Evolutionary conservation across 2,329 filamentous ascomycete genomes (phyloP).

Genomic region (Fusarium temperatum): DNA sequence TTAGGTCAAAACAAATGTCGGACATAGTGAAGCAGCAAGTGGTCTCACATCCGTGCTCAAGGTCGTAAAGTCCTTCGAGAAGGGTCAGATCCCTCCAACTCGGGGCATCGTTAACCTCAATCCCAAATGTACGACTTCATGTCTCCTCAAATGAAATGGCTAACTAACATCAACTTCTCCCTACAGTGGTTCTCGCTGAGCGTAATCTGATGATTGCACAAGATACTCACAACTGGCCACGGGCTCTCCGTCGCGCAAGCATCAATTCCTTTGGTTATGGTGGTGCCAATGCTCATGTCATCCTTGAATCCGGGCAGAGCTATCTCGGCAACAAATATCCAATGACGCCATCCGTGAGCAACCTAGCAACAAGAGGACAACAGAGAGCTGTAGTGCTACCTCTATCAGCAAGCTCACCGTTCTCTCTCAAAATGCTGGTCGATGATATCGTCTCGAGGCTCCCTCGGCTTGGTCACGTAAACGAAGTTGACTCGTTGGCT

Average conservation of each 20-base stretch:
- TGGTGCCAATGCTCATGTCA: not conserved
- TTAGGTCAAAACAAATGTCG: not conserved
- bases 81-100: not conserved
- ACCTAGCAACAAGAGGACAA: rapidly evolving
- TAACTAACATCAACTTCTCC: not conserved
- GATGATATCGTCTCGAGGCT: not conserved
- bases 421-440: not conserved
- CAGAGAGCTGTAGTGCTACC: not conserved
- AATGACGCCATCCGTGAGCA: rapidly evolving
- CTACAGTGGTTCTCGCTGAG: not conserved
- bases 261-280: not conserved
- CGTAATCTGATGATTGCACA: not conserved
- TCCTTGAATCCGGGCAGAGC: not conserved
- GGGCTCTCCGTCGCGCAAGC: not conserved
- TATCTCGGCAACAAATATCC: not conserved
- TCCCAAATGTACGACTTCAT: not conserved
- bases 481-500: not conserved
- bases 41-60: not conserved
- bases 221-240: not conserved
- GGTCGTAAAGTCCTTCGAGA: not conserved
- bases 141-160: rapidly evolving
- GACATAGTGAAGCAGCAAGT: not conserved
- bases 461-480: not conserved
- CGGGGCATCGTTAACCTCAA: not conserved
- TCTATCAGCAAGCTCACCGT: not conserved